Base-by-base conservation (phyloP, 2,329 filamentous ascomycete genomes). In the Thielaviopsis euricoi region DNA sequence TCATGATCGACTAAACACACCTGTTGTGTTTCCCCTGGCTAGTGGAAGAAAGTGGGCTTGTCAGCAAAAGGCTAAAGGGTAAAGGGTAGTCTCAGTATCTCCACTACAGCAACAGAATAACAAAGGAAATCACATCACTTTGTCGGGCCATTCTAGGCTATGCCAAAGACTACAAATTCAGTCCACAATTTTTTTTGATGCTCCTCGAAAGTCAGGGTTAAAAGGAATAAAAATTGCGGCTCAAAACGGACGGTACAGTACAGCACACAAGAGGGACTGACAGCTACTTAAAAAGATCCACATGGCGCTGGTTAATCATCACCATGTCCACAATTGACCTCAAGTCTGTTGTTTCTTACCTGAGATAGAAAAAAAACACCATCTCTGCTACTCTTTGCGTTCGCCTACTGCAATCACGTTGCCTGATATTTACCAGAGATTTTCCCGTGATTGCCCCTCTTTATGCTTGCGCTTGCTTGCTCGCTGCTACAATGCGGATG, bases 271-370 rank as follows among this genome's bases (percentile, higher is more conserved):
- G 19, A 23, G 23, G 13, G 17, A 29, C 25, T 19, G 29, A 52
- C 21, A 52, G 29, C 29, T 33, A n/a, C n/a, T n/a, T n/a, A n/a
- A 33, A 33, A n/a, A 37, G 29, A 52, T 56, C 55, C 55, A 56
- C 55, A 50, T 52, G 40, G 48, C 55, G 46, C 22, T 26, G 13
- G 6, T 43, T 43, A 43, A 43, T 37, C 55, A 50, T 49, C 22
- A 22, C 22, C 4, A 56, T 56, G 29, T 37, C 55, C 55, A 56
- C 55, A 50, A 26, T 56, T 56, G 25, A 56, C 46, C 46, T 56
- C 55, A 52, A 26, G 26, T 51, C 43, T n/a, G n/a, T n/a, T n/a
- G 33, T 48, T 29, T 21, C 29, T 23, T 22, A n/a, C 13, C 17
- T 13, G 23, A 51, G 37, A 43, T 5, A 12, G 37, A 43, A 15